These are phyloP conservation scores for Phoma herbarum DNA, from an alignment of 2,329 filamentous ascomycete species.

Conservation along the genomic window DNA sequence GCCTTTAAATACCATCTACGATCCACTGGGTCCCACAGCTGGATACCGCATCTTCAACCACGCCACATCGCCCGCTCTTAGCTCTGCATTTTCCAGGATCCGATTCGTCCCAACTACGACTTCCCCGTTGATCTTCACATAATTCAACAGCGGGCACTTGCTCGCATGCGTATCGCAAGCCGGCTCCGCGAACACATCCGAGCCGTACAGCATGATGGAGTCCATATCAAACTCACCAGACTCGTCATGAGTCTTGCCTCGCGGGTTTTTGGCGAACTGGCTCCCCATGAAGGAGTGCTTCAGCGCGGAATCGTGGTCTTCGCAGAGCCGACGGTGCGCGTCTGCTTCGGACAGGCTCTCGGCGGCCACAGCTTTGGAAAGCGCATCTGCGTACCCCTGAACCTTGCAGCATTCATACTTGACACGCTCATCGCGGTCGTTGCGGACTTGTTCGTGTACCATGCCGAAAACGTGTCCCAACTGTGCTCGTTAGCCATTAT, in stretches of 20 bases:
- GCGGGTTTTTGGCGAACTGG: background rate
- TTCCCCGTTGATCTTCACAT: background rate
- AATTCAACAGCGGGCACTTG: background rate
- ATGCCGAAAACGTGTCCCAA: conserved; percentile 14
- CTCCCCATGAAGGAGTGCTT: conserved; percentile 1
- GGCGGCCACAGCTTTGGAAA: background rate
- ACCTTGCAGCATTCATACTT: background rate
- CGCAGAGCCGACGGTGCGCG: background rate
- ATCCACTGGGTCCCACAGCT: background rate
- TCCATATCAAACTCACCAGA: conserved; percentile 14
- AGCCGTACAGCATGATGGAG: conserved; percentile 15
- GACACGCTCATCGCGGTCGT: conserved; percentile 10
- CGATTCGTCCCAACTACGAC: background rate
- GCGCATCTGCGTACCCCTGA: background rate
- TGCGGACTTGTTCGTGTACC: conserved; percentile 13
- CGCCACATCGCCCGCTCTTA: conserved; percentile 3
- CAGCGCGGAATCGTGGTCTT: background rate
- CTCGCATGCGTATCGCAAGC: background rate
- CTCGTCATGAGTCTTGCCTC: conserved; percentile 1
- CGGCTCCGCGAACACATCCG: background rate
- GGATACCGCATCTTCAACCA: conserved; percentile 17
- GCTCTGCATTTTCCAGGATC: background rate
- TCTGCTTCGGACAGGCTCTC: background rate
- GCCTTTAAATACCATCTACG: background rate
- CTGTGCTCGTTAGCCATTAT: background rate